Base-by-base conservation (phyloP, 139 green algal species). In the Dunaliella sp. region DNA sequence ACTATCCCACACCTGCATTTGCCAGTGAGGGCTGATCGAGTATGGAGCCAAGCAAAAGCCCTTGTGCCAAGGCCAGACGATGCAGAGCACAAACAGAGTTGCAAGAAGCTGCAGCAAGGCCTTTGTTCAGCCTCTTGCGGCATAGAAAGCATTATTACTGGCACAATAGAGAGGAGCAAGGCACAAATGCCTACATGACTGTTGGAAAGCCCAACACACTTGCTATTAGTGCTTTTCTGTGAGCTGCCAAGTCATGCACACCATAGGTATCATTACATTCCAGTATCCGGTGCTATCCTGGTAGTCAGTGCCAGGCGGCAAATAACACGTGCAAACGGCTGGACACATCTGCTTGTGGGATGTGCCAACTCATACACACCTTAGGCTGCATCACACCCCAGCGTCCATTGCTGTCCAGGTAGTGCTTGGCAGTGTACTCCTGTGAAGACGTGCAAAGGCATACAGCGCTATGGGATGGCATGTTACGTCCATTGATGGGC, bases 1-100 rank as follows among this genome's bases (percentile, higher is more conserved):
- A 0, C 28, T 37, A 7, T 93, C 87, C 92, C 94, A 97, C 31
- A 88, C 85, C 22, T 81, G 28, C n/a, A n/a, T n/a, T n/a, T n/a
- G n/a, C n/a, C n/a, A n/a, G n/a, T n/a, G n/a, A n/a, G n/a, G n/a
- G n/a, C n/a, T n/a, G n/a, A n/a, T n/a, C n/a, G n/a, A n/a, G n/a
- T n/a, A n/a, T 58, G 33, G 1, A 21, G 92, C 86, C 48, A 76
- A 57, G 16, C 33, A 75, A 12, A 75, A n/a, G 26, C 26, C 28
- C 33, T 80, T 7, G 7, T 26, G 48, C 48, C 7, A 65, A 65
- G 48, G 48, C 48, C 7, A 65, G 16, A 65, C 7, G 16, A 65
- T 26, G 16, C 48, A 26, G 48, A 65, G 48, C 7, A 16, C 16
- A 7, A 65, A 65, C 16, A 16, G 7, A 65, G 48, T 7, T 26